These are phyloP conservation scores for Boletus subcaerulescens DNA, from an alignment of 768 basidiomycete genomes.

Conservation along the genomic window DNA sequence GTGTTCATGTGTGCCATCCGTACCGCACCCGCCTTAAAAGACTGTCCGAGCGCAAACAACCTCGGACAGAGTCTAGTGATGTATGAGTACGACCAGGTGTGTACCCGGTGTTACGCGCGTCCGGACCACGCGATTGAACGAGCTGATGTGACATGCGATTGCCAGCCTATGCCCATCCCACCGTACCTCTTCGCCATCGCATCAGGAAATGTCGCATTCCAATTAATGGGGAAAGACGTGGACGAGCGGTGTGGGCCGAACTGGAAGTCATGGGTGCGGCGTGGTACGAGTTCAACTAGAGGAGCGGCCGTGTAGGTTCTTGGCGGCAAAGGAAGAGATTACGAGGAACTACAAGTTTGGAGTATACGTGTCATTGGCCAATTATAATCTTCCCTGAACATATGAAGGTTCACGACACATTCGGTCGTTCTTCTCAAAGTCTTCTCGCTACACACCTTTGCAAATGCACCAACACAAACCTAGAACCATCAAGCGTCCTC, in stretches of 20 bases:
- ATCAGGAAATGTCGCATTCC: conserved; percentile 39
- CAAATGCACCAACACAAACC: no score
- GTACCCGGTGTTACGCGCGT: conserved; percentile 8
- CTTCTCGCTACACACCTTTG: no score
- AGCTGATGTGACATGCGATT: background rate
- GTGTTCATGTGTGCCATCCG: background rate
- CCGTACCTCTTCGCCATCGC: conserved; percentile 87
- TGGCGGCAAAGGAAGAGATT: conserved; percentile 66
- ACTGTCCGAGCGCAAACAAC: background rate
- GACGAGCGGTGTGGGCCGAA: conserved; percentile 87
- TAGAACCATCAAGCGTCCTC: no score
- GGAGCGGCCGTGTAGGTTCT: conserved; percentile 47
- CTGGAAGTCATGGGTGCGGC: conserved; percentile 44
- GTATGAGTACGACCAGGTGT: conserved; percentile 75
- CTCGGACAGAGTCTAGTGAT: conserved; percentile 63
- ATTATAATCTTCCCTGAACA: no score
- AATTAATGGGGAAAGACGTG: conserved; percentile 62
- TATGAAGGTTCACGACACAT: no score
- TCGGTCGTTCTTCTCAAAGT: no score
- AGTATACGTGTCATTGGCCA: no score
- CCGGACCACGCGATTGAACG: background rate
- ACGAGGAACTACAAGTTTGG: conserved; percentile 78
- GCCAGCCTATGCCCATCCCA: conserved; percentile 73
- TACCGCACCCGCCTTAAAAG: background rate
- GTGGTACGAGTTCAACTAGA: background rate